phyloP scores from a whole-genome alignment of 2,329 filamentous ascomycete species.

The Xylaria sp. region DNA sequence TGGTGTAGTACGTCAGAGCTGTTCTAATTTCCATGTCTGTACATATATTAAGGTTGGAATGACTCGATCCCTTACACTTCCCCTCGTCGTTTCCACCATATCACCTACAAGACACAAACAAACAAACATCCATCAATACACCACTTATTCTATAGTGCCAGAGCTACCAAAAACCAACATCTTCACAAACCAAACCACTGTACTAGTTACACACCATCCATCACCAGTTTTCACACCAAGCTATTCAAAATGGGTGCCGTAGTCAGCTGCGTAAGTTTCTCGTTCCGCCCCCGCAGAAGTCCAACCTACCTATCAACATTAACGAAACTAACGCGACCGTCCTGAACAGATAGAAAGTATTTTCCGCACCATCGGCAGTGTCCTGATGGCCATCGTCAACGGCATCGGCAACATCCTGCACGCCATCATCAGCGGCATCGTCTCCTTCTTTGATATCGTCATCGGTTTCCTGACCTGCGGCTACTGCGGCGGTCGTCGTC shows the following conservation, averaged over 20 bases:
- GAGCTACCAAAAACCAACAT: constrained; percentile 18
- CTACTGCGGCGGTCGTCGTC: constrained; percentile 49
- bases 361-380: constrained; percentile 72
- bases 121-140: constrained; percentile 13
- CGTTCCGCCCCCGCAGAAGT: background rate
- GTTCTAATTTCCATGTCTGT: background rate
- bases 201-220: constrained; percentile 11
- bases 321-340: constrained; percentile 33
- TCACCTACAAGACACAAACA: constrained; percentile 17
- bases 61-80: constrained; percentile 7
- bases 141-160: constrained; percentile 6
- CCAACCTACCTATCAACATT: background rate
- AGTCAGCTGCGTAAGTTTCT: constrained; percentile 79
- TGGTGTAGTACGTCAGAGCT: constrained; percentile 26
- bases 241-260: constrained; percentile 78
- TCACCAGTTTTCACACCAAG: constrained; percentile 31
- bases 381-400: constrained; percentile 75
- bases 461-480: constrained; percentile 73
- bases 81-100: background rate
- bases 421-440: constrained; percentile 75
- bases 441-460: constrained; percentile 72
- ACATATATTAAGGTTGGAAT: constrained; percentile 25
- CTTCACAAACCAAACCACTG: constrained; percentile 26
- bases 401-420: constrained; percentile 73
- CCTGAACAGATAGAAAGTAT: constrained; percentile 64